These are phyloP conservation scores for Dissophora globulifera DNA, from an alignment of 192 early-diverging fungal species.

Conservation along the genomic window DNA sequence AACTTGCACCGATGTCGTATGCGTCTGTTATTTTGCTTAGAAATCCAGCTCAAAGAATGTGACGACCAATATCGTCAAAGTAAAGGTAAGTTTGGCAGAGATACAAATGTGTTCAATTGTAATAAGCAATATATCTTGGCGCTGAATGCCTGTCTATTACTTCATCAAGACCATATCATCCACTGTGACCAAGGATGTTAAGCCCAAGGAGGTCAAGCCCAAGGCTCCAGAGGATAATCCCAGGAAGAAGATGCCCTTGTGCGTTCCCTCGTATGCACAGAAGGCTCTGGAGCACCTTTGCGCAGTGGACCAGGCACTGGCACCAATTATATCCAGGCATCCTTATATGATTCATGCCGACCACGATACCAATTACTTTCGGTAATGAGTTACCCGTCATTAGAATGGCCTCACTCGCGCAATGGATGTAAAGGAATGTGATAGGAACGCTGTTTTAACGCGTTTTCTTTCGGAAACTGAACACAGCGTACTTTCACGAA, in stretches of 20 bases:
- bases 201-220: background rate
- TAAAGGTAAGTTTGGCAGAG: background rate
- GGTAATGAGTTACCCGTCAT: too few species aligned
- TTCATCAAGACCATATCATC: background rate
- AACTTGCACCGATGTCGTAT: too few species aligned
- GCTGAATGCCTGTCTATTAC: too few species aligned
- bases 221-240: conserved; percentile 24
- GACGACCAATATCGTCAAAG: background rate
- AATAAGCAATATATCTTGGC: too few species aligned
- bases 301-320: conserved; percentile 24
- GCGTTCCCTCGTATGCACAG: conserved; percentile 22
- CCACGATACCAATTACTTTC: conserved; percentile 47
- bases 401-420: too few species aligned
- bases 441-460: background rate
- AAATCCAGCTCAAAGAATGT: background rate
- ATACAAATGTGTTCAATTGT: background rate
- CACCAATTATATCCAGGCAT: conserved; percentile 20
- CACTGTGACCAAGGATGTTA: background rate
- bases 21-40: too few species aligned
- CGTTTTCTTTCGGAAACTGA: background rate
- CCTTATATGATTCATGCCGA: conserved; percentile 35
- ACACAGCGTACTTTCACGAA: conserved; percentile 26
- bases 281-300: conserved; percentile 31
- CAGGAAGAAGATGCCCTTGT: conserved; percentile 22
- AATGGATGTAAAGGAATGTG: too few species aligned